A percentile compares a stretch with the other conserved stretches of the same genome.
Conservation (phyloP, 2,329 filamentous ascomycete genomes). For the Blastomyces percursus region DNA sequence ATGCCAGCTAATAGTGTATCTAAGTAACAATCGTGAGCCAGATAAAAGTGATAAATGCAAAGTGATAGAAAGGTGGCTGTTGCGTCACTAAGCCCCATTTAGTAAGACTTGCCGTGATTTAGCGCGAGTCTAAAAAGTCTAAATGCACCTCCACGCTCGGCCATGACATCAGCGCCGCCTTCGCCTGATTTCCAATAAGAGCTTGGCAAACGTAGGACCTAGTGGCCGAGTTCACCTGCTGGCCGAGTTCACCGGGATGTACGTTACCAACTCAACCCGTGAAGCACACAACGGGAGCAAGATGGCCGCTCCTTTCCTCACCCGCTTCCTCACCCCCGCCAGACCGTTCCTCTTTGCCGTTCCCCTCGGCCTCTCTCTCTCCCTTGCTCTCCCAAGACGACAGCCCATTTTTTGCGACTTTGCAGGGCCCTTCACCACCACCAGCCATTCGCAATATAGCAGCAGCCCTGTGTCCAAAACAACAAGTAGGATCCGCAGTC, state of each 20-base stretch:
- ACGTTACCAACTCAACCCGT: neutral
- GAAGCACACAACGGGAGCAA: neutral
- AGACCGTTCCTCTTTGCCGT: constrained; percentile 15
- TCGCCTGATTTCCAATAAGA: neutral
- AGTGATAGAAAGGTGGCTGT: too few relatives aligned
- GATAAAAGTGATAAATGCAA: neutral
- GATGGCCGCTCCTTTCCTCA: constrained; percentile 16
- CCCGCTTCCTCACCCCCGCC: constrained; percentile 6
- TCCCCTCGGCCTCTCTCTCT: constrained; percentile 25
- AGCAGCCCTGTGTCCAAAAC: constrained; percentile 17
- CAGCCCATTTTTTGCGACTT: constrained; percentile 19
- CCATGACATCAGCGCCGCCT: neutral
- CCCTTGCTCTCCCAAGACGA: constrained; percentile 28
- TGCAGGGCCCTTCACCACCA: neutral
- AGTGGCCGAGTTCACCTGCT: too few relatives aligned
- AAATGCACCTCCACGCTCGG: constrained; percentile 1
- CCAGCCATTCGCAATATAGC: constrained; percentile 6
- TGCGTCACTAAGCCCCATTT: neutral
- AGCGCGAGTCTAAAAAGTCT: neutral
- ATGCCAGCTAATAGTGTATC: too few relatives aligned
- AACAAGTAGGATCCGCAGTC: constrained; percentile 1
- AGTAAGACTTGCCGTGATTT: neutral
- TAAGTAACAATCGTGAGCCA: too few relatives aligned
- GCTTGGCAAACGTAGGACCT: neutral
- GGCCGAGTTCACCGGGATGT: too few relatives aligned